These are phyloP conservation scores for Zea mays DNA, from an alignment of 176 grass and related monocot species.

Conservation along the genomic window DNA sequence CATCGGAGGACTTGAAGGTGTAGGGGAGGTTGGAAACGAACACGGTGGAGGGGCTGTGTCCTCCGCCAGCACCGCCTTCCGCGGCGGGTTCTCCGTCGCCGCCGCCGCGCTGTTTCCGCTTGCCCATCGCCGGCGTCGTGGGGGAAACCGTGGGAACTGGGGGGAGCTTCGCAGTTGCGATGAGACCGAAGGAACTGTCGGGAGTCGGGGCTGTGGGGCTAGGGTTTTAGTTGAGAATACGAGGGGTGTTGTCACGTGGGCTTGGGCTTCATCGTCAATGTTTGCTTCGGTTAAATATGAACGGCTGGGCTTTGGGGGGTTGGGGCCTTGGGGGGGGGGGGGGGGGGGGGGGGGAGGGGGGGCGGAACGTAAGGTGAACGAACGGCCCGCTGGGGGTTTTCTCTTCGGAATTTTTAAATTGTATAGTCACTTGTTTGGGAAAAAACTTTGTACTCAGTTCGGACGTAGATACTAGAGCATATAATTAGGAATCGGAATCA, in stretches of 20 bases:
- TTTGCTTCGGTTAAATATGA: neutral
- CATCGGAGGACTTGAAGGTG: constrained; percentile 77
- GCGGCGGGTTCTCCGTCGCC: neutral
- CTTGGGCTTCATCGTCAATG: neutral
- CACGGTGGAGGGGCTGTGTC: constrained; percentile 68
- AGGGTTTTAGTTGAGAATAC: constrained; percentile 22
- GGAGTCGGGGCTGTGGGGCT: constrained; percentile 28
- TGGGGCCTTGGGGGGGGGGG: too few species aligned
- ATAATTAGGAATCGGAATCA: too few species aligned
- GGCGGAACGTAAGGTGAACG: neutral
- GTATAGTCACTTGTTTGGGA: too few species aligned
- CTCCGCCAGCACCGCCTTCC: constrained; percentile 22
- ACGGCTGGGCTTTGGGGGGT: neutral
- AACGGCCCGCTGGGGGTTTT: neutral
- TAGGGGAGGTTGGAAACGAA: constrained; percentile 91
- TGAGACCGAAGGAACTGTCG: neutral
- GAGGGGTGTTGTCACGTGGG: too few species aligned
- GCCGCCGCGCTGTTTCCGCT: constrained; percentile 59
- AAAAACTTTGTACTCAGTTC: too few species aligned
- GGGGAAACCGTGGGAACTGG: neutral
- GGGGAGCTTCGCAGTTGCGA: neutral
- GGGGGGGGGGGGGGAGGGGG: too few species aligned
- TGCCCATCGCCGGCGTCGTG: constrained; percentile 61
- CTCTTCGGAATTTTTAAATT: neutral
- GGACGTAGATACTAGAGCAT: too few species aligned